phyloP scores from a whole-genome alignment of 805 yeast genomes.

The Kodamaea hsintzibuensis region DNA sequence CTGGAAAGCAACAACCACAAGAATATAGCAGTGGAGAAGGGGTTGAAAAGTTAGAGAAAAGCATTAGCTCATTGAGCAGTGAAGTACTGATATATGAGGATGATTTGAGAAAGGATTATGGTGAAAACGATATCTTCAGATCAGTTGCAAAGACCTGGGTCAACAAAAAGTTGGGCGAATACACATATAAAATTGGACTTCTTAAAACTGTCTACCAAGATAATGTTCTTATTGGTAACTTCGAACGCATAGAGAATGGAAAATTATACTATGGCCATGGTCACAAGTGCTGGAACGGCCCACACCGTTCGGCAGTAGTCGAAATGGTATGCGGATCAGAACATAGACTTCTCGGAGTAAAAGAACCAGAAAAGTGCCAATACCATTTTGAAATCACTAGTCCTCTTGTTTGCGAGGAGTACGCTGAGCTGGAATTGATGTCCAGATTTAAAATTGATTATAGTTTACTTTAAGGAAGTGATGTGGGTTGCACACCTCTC shows the following conservation, averaged over 20 bases:
- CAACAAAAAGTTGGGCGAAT: slow-evolving; percentile 59
- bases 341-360: slow-evolving; percentile 58
- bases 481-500: no score
- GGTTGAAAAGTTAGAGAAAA: slow-evolving; percentile 15
- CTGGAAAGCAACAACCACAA: slow-evolving; percentile 1
- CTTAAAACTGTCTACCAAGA: slow-evolving; percentile 59
- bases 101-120: slow-evolving; percentile 41
- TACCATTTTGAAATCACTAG: slow-evolving; percentile 56
- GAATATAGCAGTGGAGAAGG: slow-evolving; percentile 3
- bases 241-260: slow-evolving; percentile 25
- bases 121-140: slow-evolving; percentile 65
- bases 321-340: slow-evolving; percentile 65
- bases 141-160: slow-evolving; percentile 55
- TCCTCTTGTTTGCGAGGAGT: slow-evolving; percentile 47
- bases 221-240: slow-evolving; percentile 53
- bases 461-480: background rate
- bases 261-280: slow-evolving; percentile 57
- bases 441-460: slow-evolving; percentile 18
- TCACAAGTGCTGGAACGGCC: slow-evolving; percentile 93
- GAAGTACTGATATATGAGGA: slow-evolving; percentile 16
- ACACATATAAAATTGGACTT: slow-evolving; percentile 64
- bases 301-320: slow-evolving; percentile 68
- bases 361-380: slow-evolving; percentile 88
- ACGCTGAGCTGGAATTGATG: slow-evolving; percentile 28
- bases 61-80: slow-evolving; percentile 17